Base-by-base conservation (phyloP, 2,329 filamentous ascomycete species). In the Pseudocercospora fijiensis region DNA sequence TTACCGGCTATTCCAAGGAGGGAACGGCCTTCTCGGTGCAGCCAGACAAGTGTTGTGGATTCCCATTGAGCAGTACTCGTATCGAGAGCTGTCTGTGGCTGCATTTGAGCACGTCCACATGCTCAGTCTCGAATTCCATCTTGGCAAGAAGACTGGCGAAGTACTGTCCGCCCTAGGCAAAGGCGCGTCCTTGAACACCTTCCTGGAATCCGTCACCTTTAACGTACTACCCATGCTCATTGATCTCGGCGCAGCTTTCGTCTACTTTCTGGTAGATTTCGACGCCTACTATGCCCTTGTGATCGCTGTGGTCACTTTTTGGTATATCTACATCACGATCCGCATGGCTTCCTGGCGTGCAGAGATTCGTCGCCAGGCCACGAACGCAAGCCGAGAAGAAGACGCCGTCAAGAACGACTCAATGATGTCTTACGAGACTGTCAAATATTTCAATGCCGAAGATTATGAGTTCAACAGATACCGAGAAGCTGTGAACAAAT, bases 331-430 rank as follows among this genome's bases (percentile, higher is more conserved):
- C 78, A 86, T 98, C 74, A 99, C 95, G 6, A 92, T 99, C 71
- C 91, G 93, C 68, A 92, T 99, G 89, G 94, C 95, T 16, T 90
- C 94, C 66, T 96, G 92, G 81, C 86, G 95, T 71, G 91, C 93
- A 6, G 91, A 96, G 72, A 91, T 96, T 72, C 88, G 95, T 71
- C 86, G 95, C 65, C 87, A 94, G 73, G 97, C 97, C 90, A 94
- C 94, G 57, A 98, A 97, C 75, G 91, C 92, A 13, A 92, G 95
- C 70, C 86, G 95, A 67, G 92, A 97, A 78, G 92, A 97, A 78
- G 94, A 97, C 77, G 95, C 95, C 6, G 92, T 98, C 70, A 98
- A 98, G 84, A 98, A 97, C 75, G 95, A 99, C 77, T 98, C 95
- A 0, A 95, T 99, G 81, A 92, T 95, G 66, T 96, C 92, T n/a